Evolutionary conservation across 768 basidiomycete genomes (phyloP), one percentile per base, ranked within the genome.

Genomic region (Xerocomus potaroensis): DNA sequence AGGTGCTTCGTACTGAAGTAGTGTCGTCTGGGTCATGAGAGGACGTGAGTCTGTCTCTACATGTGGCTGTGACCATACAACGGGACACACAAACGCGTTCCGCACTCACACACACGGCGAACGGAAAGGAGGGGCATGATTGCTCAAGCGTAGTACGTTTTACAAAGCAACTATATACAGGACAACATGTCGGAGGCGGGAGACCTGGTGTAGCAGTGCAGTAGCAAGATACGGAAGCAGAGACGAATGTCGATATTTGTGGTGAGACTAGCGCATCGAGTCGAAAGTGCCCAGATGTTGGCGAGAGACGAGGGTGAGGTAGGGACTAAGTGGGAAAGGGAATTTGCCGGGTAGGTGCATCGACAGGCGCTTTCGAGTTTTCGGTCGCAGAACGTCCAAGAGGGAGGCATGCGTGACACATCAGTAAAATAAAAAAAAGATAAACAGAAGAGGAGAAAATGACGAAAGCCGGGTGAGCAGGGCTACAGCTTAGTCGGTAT

Each of bases 1-100:
- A 39, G 86, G 87, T 34, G 89, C 84, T 69, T 91, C 89, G 64
- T 90, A 91, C 51, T 88, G 84, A 47, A 91, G 76, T 55, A 86
- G 60, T 4, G 82, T 81, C 26, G 82, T 82, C 63, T 84, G 83
- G 51, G 80, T 76, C 84, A 87, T 85, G 57, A 57, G 41, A 36
- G 33, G 19, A 49, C 30, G 41, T n/a, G n/a, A n/a, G 42, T 49
- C 31, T n/a, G 31, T 43, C 39, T 27, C 16, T 41, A 22, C 34
- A 50, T 54, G 64, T 66, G 64, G 66, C 59, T 57, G 51, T 54
- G 60, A 40, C n/a, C n/a, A n/a, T n/a, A n/a, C n/a, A n/a, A n/a
- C n/a, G n/a, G n/a, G n/a, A n/a, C n/a, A n/a, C n/a, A n/a, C n/a
- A n/a, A n/a, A n/a, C n/a, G n/a, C n/a, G n/a, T n/a, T n/a, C n/a